Percentiles rank a stretch among this genome's conserved stretches.
Conservation (phyloP, 345 rosid genomes). For the Pelargonium nanum region DNA sequence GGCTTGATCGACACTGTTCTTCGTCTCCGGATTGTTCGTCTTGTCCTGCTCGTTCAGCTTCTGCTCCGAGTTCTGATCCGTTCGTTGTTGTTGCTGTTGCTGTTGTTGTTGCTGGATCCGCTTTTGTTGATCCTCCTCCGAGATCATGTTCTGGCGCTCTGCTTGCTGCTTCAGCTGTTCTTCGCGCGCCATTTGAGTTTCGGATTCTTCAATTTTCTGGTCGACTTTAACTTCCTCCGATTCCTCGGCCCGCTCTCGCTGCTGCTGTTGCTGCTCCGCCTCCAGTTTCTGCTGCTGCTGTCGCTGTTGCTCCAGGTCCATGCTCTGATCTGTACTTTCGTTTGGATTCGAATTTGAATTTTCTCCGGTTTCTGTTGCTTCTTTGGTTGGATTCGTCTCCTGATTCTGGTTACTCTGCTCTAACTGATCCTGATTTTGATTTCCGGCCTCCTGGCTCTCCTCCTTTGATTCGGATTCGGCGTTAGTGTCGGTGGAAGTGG, state of each 20-base stretch:
- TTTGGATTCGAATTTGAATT: not conserved
- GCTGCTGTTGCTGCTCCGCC: conserved; percentile 5
- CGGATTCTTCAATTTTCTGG: not conserved
- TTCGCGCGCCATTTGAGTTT: not conserved
- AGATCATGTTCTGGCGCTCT: not conserved
- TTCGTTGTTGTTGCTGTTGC: conserved; percentile 14
- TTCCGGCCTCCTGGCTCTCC: not conserved
- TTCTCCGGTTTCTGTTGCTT: not conserved
- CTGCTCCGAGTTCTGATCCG: not conserved
- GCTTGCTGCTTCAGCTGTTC: conserved; percentile 5
- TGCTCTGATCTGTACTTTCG: conserved; percentile 1
- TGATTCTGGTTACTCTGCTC: not conserved
- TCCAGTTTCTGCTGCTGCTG: conserved; percentile 9
- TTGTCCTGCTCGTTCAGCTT: not conserved
- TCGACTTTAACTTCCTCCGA: not conserved
- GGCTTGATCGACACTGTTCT: not conserved
- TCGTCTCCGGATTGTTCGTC: not conserved
- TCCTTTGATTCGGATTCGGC: not conserved
- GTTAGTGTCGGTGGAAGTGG: too few species aligned
- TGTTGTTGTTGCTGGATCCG: conserved; percentile 6
- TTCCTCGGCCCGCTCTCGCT: not conserved
- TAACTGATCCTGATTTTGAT: not conserved
- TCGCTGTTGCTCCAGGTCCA: conserved; percentile 4
- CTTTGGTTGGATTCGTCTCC: not conserved
- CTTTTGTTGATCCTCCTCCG: not conserved